Percentiles rank a stretch among this genome's conserved stretches.
These are phyloP conservation scores for Pseudotulostoma volvatum DNA, from an alignment of 495 filamentous ascomycete genomes.

Conservation along the genomic window DNA sequence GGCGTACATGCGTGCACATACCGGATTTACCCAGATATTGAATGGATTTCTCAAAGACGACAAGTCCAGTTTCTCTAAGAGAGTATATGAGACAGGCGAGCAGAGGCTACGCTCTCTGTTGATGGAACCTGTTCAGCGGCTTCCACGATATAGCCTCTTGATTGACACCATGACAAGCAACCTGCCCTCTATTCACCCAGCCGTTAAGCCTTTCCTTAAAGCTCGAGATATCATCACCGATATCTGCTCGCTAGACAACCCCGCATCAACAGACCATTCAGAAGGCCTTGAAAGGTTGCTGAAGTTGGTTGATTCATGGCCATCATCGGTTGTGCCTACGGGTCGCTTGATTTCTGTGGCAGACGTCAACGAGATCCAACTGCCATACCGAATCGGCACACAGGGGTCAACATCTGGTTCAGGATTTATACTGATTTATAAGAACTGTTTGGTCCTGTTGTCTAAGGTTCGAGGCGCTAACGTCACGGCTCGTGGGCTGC, in stretches of 20 bases:
- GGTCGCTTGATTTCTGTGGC: conserved; percentile 74
- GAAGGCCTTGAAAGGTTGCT: conserved; percentile 56
- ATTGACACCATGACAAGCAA: conserved; percentile 86
- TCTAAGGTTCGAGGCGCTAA: conserved; percentile 43
- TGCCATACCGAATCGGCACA: conserved; percentile 46
- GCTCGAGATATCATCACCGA: conserved; percentile 84
- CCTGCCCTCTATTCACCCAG: conserved; percentile 69
- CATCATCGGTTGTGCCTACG: conserved; percentile 46
- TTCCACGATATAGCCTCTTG: conserved; percentile 87
- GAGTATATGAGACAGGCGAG: conserved; percentile 72
- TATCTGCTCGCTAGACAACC: conserved; percentile 77
- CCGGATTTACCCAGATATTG: conserved; percentile 65
- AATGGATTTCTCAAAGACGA: conserved; percentile 53
- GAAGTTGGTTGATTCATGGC: conserved; percentile 68
- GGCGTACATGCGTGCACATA: conserved; percentile 76
- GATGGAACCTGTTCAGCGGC: conserved; percentile 89
- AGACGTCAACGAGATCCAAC: conserved; percentile 60
- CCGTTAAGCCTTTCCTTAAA: conserved; percentile 60
- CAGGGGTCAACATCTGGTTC: conserved; percentile 24
- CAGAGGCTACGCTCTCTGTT: conserved; percentile 80
- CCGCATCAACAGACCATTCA: conserved; percentile 43
- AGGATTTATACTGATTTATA: conserved; percentile 70
- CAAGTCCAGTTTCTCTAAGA: conserved; percentile 61
- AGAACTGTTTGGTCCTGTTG: conserved; percentile 63
- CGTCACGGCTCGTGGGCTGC: conserved; percentile 56